Percentiles rank a stretch among this genome's conserved stretches.
These are phyloP conservation scores for Pythium rishiriense DNA, from an alignment of 352 stramenopile species.

Conservation along the genomic window DNA sequence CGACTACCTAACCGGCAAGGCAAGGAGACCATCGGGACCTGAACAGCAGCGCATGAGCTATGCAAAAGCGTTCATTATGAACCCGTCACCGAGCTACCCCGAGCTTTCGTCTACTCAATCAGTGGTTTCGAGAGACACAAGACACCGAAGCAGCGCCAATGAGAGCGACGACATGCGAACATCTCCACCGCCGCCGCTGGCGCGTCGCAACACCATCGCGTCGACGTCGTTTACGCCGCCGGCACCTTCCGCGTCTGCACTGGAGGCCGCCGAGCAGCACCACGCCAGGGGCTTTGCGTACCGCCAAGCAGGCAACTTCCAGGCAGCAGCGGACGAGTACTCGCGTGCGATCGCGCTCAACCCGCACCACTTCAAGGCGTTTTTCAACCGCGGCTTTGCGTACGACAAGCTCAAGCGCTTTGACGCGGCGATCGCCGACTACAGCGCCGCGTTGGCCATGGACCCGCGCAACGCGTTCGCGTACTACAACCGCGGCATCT, in stretches of 20 bases:
- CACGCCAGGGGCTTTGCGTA: slow-evolving; percentile 68
- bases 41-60: neutral
- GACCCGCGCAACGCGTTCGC: slow-evolving; percentile 77
- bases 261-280: slow-evolving; percentile 49
- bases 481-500: slow-evolving; percentile 86
- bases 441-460: slow-evolving; percentile 64
- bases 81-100: slow-evolving; percentile 2
- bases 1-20: neutral
- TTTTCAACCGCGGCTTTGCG: slow-evolving; percentile 89
- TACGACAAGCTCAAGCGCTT: slow-evolving; percentile 82
- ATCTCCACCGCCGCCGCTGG: neutral
- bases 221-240: slow-evolving; percentile 20
- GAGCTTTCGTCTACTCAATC: neutral
- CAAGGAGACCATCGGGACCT: slow-evolving; percentile 6
- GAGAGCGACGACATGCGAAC: neutral
- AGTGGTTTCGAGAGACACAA: no score
- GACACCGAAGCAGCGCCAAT: neutral
- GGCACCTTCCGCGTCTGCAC: neutral
- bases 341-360: slow-evolving; percentile 72
- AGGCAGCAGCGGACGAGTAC: slow-evolving; percentile 76
- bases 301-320: slow-evolving; percentile 83
- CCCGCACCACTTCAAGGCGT: slow-evolving; percentile 83
- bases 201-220: slow-evolving; percentile 32
- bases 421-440: slow-evolving; percentile 76
- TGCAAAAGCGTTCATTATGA: neutral